Evolutionary conservation across 192 early-diverging fungal genomes (phyloP), one percentile per base, ranked within the genome.

Genomic region (Obelidium mucronatum): DNA sequence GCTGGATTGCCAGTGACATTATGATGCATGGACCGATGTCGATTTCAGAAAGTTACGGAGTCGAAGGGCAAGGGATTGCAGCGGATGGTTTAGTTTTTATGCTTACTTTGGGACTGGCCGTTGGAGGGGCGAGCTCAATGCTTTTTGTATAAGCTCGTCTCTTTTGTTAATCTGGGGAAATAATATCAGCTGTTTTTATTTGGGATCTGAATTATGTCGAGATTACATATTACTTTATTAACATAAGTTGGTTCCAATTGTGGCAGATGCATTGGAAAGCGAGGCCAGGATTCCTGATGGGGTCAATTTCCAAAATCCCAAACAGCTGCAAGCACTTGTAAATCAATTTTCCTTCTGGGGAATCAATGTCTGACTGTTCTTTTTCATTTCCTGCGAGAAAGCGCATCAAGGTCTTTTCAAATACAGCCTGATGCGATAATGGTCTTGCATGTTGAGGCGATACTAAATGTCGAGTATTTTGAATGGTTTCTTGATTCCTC

Each of bases 71-170:
- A 24, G 48, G 67, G 19, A 6, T 69, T 44, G 67, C 44, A 24
- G 40, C 67, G n/a, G 67, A 69, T 35, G 11, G 8, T 40, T 36
- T 69, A 11, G 67, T 69, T 19, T 48, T 15, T n/a, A 52, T 17
- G 40, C 22, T 69, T 40, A 69, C 67, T 13, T 22, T 52, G 34
- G 67, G 67, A 4, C 34, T 69, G 67, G 67, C 67, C 28, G 42
- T 54, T 15, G 67, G 67, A 48, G 67, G 67, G 2, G 48, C 26
- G 11, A 11, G 17, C 24, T 17, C 19, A 22, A 30, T 24, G 26
- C n/a, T 69, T 15, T 53, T 69, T 48, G 67, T 69, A 33, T 69
- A 40, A n/a, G n/a, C n/a, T n/a, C n/a, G n/a, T n/a, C n/a, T n/a
- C n/a, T n/a, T n/a, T n/a, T n/a, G n/a, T n/a, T n/a, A n/a, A n/a